Base-by-base conservation (phyloP, 2,329 filamentous ascomycete species). In the Aspergillus tubingensis region DNA sequence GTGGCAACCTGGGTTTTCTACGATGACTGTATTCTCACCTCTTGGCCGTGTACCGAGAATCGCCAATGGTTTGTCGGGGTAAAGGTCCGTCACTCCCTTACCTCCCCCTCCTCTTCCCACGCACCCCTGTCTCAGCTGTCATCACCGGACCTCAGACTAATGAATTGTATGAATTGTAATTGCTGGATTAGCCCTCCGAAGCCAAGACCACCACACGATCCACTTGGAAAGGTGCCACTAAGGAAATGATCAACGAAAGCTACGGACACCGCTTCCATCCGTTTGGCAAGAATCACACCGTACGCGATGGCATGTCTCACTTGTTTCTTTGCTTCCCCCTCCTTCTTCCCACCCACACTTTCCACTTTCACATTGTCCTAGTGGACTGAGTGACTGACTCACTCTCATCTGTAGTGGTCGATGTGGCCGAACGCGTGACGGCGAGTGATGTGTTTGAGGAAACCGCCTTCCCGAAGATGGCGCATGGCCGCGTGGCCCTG, bases 401-500 rank as follows among this genome's bases (percentile, higher is more conserved):
- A 11, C 27, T 11, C 32, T 11, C 11, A 13, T 21, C 15, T 17
- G 21, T 5, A 54, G 52, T 54, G 21, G 47, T 39, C n/a, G 47
- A 49, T 13, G 15, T 49, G 5, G 43, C 54, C 17, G 54, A 57
- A 32, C 54, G 54, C 27, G 54, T 57, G 15, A 50, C 38, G 17
- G 54, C 54, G 13, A 57, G 54, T 17, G 47, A 57, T 57, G 54
- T 57, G 3, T 57, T 57, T 39, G 30, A 51, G n/a, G 44, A 57
- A 23, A 48, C 47, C 3, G 44, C 44, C 13, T 57, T 57, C 4
- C 54, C 54, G 17, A 15, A 49, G 8, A 57, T 57, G 54, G 32
- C 54, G 5, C 17, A 32, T 50, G 54, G 54, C 13, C 54, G 54
- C 2, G 25, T 57, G 30, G 54, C 54, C 11, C 8, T 57, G 21